Evolutionary conservation across 345 rosid genomes (phyloP).

Genomic region (Mangifera indica): DNA sequence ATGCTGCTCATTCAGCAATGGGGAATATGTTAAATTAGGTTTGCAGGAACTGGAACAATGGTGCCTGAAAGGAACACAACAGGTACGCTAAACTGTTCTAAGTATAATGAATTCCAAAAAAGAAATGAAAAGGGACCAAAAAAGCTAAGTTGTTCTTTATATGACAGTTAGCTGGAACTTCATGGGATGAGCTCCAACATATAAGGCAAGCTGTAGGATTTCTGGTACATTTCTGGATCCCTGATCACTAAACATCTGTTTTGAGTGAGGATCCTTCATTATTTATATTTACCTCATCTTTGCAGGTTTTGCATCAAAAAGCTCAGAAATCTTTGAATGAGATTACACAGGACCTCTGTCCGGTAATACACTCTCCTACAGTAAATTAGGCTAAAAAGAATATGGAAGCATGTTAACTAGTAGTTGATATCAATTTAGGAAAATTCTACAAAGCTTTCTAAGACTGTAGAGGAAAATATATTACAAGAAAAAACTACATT

Average conservation of each 20-base stretch:
- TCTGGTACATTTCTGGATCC: slow-evolving; percentile 47
- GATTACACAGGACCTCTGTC: slow-evolving; percentile 53
- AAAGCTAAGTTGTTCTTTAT: neutral
- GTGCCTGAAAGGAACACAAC: slow-evolving; percentile 51
- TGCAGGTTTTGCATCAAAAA: slow-evolving; percentile 61
- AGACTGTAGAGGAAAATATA: neutral
- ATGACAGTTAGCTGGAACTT: slow-evolving; percentile 45
- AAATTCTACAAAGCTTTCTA: neutral
- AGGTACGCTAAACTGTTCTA: slow-evolving; percentile 35
- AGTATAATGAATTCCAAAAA: slow-evolving; percentile 4
- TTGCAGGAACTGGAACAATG: slow-evolving; percentile 63
- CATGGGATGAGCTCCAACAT: slow-evolving; percentile 64
- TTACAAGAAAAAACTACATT: neutral
- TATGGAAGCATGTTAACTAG: neutral
- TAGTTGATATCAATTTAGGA: neutral
- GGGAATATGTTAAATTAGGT: slow-evolving; percentile 63
- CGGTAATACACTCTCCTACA: slow-evolving; percentile 37
- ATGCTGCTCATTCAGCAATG: slow-evolving; percentile 72
- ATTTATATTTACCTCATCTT: slow-evolving; percentile 4
- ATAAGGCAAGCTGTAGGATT: slow-evolving; percentile 66
- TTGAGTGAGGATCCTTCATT: slow-evolving; percentile 3
- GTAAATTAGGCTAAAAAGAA: neutral
- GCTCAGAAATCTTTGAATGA: slow-evolving; percentile 48
- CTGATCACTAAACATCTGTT: slow-evolving; percentile 5
- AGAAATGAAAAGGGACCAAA: neutral